Percentiles rank a stretch among this genome's conserved stretches.
These are phyloP conservation scores for Periconia digitata DNA, from an alignment of 2,329 filamentous ascomycete species.

Conservation along the genomic window DNA sequence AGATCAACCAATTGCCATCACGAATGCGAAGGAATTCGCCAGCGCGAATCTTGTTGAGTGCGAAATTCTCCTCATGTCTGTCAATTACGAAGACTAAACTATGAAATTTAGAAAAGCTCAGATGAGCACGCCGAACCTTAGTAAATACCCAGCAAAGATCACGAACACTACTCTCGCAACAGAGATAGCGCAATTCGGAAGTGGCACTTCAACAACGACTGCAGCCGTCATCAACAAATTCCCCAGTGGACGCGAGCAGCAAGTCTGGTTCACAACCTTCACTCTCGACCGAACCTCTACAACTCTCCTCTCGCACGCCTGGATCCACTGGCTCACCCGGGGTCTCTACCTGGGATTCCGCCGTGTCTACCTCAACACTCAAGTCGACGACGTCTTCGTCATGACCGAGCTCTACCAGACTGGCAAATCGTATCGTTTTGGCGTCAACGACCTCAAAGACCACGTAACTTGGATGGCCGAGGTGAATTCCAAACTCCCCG, in stretches of 20 bases:
- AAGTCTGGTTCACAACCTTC: slow-evolving; percentile 60
- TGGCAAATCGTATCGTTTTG: slow-evolving; percentile 50
- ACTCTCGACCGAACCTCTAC: slow-evolving; percentile 53
- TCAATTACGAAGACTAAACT: too few species aligned
- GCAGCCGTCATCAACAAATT: slow-evolving; percentile 60
- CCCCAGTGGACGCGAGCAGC: slow-evolving; percentile 55
- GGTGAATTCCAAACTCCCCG: slow-evolving; percentile 22
- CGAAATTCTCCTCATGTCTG: too few species aligned
- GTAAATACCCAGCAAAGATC: slow-evolving; percentile 60
- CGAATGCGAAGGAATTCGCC: slow-evolving; percentile 53
- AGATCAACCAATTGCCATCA: slow-evolving; percentile 47
- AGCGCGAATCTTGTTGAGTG: slow-evolving; percentile 53
- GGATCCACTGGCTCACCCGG: slow-evolving; percentile 62
- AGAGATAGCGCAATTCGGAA: slow-evolving; percentile 55
- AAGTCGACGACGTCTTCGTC: slow-evolving; percentile 64
- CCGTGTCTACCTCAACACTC: slow-evolving; percentile 55
- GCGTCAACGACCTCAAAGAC: slow-evolving; percentile 20
- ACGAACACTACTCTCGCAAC: slow-evolving; percentile 53
- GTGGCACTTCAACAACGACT: slow-evolving; percentile 35
- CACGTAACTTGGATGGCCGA: slow-evolving; percentile 24
- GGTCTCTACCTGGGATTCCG: slow-evolving; percentile 58
- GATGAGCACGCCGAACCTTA: slow-evolving; percentile 40
- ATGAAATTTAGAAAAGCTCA: slow-evolving; percentile 14
- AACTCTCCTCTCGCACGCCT: slow-evolving; percentile 60
- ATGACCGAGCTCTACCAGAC: slow-evolving; percentile 45